Percentiles rank a stretch among this genome's conserved stretches.
Conservation (phyloP, 208 protist species). For the Leishmania mexicana region DNA sequence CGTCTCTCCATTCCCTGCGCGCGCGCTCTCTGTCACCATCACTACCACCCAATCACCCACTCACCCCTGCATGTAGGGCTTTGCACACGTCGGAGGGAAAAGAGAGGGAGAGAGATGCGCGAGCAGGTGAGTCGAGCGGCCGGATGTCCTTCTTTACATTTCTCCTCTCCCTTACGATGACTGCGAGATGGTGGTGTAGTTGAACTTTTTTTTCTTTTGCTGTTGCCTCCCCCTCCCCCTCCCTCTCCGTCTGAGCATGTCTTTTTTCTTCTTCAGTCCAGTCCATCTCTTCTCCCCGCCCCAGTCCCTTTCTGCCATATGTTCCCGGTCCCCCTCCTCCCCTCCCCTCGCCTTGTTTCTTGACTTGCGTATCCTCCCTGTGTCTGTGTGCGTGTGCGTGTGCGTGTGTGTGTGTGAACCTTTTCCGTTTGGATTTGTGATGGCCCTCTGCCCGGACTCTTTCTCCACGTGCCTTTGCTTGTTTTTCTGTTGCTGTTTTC, state of each 20-base stretch:
- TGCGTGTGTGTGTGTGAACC: too few species aligned
- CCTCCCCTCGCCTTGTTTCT: background rate
- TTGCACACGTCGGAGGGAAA: background rate
- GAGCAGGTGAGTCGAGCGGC: background rate
- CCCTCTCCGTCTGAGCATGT: background rate
- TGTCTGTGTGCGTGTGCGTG: too few species aligned
- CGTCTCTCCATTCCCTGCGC: background rate
- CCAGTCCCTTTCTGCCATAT: background rate
- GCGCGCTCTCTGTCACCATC: background rate
- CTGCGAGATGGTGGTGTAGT: background rate
- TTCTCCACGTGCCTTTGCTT: too few species aligned
- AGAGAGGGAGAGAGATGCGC: background rate
- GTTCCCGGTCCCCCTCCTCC: background rate
- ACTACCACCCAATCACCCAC: background rate
- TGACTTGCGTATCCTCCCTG: background rate
- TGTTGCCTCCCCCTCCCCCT: background rate
- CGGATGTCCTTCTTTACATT: background rate
- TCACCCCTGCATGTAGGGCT: background rate
- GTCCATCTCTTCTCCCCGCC: background rate
- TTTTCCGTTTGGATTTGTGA: too few species aligned
- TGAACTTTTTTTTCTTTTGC: background rate
- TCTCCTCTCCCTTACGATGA: background rate
- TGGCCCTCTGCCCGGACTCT: too few species aligned
- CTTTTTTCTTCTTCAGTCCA: background rate
- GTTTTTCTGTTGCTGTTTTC: too few species aligned